Evolutionary conservation across 176 grass and related monocot genomes (phyloP).

Genomic region (Aegilops umbellulata): DNA sequence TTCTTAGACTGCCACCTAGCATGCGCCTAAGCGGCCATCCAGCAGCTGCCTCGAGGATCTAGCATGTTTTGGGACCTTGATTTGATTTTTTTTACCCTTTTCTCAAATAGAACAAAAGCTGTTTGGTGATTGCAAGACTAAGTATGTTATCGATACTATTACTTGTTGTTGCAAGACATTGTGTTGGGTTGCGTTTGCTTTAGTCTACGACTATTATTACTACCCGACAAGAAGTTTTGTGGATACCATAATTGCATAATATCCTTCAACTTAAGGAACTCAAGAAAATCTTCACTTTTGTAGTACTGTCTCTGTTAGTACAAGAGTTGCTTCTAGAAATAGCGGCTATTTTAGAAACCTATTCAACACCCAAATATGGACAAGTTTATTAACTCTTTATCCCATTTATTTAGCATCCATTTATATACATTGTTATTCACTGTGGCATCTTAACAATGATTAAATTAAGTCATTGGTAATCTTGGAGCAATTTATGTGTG

Average conservation of each 20-base stretch:
- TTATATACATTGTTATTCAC: neutral
- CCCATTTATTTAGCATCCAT: neutral
- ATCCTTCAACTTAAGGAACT: neutral
- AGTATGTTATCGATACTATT: neutral
- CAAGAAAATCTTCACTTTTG: neutral
- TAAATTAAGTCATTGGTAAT: neutral
- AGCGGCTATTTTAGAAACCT: neutral
- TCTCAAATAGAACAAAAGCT: neutral
- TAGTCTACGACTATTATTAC: neutral
- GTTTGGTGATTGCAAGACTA: neutral
- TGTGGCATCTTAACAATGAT: neutral
- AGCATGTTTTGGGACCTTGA: neutral
- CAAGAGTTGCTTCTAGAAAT: neutral
- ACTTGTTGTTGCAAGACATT: neutral
- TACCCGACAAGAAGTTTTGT: slow-evolving; percentile 5
- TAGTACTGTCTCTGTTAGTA: neutral
- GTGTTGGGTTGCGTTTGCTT: neutral
- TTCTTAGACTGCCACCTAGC: neutral
- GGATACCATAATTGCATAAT: slow-evolving; percentile 12
- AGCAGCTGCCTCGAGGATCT: neutral
- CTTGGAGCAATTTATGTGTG: neutral
- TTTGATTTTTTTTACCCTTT: neutral
- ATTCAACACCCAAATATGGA: neutral
- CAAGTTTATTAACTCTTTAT: neutral
- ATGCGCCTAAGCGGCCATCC: neutral